phyloP scores from a whole-genome alignment of 176 grass and related monocot species.

The Triticum timopheevii region DNA sequence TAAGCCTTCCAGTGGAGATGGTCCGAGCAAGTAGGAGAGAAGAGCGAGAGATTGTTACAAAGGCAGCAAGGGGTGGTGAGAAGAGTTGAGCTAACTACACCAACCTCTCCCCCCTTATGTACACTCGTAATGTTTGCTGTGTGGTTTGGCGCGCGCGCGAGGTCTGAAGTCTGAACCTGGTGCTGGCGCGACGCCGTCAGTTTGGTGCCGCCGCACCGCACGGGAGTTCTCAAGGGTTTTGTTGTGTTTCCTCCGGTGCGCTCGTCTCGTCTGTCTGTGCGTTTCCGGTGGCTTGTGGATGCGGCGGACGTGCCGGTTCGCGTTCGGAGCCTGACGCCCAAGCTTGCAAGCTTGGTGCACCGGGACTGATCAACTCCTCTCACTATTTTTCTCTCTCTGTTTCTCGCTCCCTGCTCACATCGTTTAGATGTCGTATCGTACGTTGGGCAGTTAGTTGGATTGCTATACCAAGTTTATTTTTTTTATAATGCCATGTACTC shows the following conservation, averaged over 20 bases:
- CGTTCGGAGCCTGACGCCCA: slow-evolving; percentile 21
- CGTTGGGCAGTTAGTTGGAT: slow-evolving; percentile 6
- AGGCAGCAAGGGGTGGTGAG: not conserved
- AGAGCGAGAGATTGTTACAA: slow-evolving; percentile 11
- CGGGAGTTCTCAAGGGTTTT: slow-evolving; percentile 31
- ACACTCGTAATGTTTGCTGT: not conserved
- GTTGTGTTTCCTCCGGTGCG: not conserved
- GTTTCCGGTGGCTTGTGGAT: not conserved
- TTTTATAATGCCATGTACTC: too few species aligned
- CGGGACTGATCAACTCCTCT: slow-evolving; percentile 11
- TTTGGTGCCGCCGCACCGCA: not conserved
- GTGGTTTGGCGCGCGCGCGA: not conserved
- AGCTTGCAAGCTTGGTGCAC: slow-evolving; percentile 28
- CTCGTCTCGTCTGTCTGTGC: not conserved
- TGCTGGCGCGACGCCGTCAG: slow-evolving; percentile 3
- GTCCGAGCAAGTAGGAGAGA: slow-evolving; percentile 5
- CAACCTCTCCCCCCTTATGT: slow-evolving; percentile 38
- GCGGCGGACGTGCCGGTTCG: slow-evolving; percentile 10
- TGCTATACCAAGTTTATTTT: not conserved
- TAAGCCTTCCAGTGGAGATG: not conserved
- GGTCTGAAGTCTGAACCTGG: slow-evolving; percentile 32
- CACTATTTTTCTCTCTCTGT: not conserved
- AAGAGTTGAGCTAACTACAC: slow-evolving; percentile 75
- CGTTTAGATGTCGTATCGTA: not conserved
- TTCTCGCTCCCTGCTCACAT: not conserved